Percentiles rank a stretch among this genome's conserved stretches.
Evolutionary conservation across 2,329 filamentous ascomycete species (phyloP).

Genomic region (Fusarium sp.): DNA sequence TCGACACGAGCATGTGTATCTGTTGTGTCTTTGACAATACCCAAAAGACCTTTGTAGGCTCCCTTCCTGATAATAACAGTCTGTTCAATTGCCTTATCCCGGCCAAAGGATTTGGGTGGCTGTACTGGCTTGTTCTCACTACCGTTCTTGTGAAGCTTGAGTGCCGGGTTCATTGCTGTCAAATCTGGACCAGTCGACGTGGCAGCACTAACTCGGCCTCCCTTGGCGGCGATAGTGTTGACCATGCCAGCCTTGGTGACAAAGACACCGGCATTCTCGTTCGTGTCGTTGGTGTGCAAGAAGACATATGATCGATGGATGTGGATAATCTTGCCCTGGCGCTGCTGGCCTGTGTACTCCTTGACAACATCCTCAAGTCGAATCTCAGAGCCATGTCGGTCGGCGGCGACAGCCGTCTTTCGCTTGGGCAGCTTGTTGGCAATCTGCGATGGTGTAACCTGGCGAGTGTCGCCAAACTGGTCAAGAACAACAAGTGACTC

Average conservation of each 20-base stretch:
- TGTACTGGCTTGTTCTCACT: slow-evolving; percentile 64
- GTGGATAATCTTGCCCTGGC: slow-evolving; percentile 90
- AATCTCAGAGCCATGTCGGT: slow-evolving; percentile 94
- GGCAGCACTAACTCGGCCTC: slow-evolving; percentile 77
- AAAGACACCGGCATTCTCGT: slow-evolving; percentile 90
- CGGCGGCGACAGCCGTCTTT: slow-evolving; percentile 88
- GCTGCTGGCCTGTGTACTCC: slow-evolving; percentile 86
- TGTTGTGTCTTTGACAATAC: slow-evolving; percentile 95
- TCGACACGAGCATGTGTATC: slow-evolving; percentile 90
- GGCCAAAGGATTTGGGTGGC: slow-evolving; percentile 81
- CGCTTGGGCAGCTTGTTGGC: slow-evolving; percentile 88
- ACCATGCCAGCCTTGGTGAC: slow-evolving; percentile 89
- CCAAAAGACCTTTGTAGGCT: slow-evolving; percentile 90
- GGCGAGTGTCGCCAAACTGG: slow-evolving; percentile 86
- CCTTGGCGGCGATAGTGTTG: slow-evolving; percentile 92
- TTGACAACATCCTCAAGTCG: slow-evolving; percentile 91
- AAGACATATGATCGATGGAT: slow-evolving; percentile 95
- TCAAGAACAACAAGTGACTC: slow-evolving; percentile 92
- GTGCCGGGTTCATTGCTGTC: slow-evolving; percentile 90
- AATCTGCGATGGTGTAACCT: slow-evolving; percentile 90
- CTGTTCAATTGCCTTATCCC: slow-evolving; percentile 89
- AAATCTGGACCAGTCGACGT: slow-evolving; percentile 77
- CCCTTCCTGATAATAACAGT: slow-evolving; percentile 91
- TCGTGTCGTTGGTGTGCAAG: slow-evolving; percentile 84
- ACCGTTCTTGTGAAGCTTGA: slow-evolving; percentile 76